Conservation (phyloP, 441 rosid species). For the Corymbia calophylla region DNA sequence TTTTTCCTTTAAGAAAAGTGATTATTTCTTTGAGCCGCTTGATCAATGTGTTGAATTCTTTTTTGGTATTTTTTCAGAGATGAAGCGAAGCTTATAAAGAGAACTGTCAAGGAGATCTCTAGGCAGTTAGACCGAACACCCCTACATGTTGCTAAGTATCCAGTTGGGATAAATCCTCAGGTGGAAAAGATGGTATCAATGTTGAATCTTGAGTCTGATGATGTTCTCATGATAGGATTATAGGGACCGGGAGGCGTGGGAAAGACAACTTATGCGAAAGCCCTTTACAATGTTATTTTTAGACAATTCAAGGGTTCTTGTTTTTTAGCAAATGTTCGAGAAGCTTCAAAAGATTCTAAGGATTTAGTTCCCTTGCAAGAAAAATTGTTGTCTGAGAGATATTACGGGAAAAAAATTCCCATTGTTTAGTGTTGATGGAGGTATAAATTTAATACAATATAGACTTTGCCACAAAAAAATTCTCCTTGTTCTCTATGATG, state of each 20-base stretch:
- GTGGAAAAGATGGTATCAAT: rapidly evolving
- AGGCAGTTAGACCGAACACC: rapidly evolving
- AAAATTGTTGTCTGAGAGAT: rapidly evolving
- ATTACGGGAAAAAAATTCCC: rapidly evolving
- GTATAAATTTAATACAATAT: background rate
- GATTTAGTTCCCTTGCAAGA: rapidly evolving
- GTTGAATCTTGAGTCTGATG: background rate
- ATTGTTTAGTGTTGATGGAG: rapidly evolving
- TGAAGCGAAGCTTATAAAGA: too few relatives aligned
- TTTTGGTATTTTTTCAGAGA: too few relatives aligned
- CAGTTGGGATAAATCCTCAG: rapidly evolving
- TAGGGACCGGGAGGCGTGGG: background rate
- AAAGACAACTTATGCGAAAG: background rate
- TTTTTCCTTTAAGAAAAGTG: too few relatives aligned
- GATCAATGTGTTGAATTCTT: too few relatives aligned
- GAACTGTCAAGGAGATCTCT: too few relatives aligned
- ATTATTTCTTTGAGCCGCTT: too few relatives aligned
- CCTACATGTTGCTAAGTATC: rapidly evolving
- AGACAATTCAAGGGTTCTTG: background rate
- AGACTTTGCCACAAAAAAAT: background rate
- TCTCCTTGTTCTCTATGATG: background rate
- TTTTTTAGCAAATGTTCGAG: rapidly evolving
- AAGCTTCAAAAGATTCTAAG: rapidly evolving
- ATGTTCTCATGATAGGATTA: background rate
- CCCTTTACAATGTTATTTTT: rapidly evolving